Evolutionary conservation across 768 basidiomycete genomes (phyloP).

Genomic region (Boletus subparvulus): DNA sequence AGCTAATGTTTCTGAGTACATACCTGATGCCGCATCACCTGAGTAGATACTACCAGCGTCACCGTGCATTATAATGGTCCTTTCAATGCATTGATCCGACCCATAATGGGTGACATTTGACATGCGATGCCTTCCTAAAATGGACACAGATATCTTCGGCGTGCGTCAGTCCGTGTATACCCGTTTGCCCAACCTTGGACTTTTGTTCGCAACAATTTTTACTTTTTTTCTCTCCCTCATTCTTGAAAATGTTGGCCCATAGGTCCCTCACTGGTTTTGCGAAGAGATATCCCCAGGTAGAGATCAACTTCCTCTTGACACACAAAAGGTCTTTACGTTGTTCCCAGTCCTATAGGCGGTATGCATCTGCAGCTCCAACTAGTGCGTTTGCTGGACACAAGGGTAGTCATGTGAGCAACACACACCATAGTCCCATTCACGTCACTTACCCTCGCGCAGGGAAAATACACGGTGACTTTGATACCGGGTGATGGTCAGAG

Average conservation of each 20-base stretch:
- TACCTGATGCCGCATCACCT: slow-evolving; percentile 11
- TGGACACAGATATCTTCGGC: slow-evolving; percentile 8
- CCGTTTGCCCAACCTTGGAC: slow-evolving; percentile 13
- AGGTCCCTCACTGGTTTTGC: slow-evolving; percentile 56
- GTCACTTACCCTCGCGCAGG: slow-evolving; percentile 46
- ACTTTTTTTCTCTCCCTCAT: slow-evolving; percentile 18
- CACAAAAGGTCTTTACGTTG: slow-evolving; percentile 10
- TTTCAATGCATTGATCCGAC: background rate
- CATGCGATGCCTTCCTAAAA: slow-evolving; percentile 8
- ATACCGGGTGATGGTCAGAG: slow-evolving; percentile 91
- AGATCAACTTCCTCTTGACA: slow-evolving; percentile 11
- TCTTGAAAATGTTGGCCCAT: slow-evolving; percentile 54
- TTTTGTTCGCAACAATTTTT: slow-evolving; percentile 19
- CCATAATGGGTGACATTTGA: too few species aligned
- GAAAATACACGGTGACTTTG: slow-evolving; percentile 94
- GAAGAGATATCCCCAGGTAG: slow-evolving; percentile 51
- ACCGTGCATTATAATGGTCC: slow-evolving; percentile 8
- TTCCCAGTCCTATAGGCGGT: slow-evolving; percentile 53
- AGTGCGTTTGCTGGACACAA: slow-evolving; percentile 91
- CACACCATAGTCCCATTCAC: background rate
- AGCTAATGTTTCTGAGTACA: slow-evolving; percentile 18
- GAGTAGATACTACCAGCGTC: background rate
- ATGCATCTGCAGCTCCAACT: slow-evolving; percentile 74
- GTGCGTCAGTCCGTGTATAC: slow-evolving; percentile 24
- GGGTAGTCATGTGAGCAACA: slow-evolving; percentile 69